These are phyloP conservation scores for Cunninghamia lanceolata DNA, from an alignment of 75 land plant species.

Conservation along the genomic window DNA sequence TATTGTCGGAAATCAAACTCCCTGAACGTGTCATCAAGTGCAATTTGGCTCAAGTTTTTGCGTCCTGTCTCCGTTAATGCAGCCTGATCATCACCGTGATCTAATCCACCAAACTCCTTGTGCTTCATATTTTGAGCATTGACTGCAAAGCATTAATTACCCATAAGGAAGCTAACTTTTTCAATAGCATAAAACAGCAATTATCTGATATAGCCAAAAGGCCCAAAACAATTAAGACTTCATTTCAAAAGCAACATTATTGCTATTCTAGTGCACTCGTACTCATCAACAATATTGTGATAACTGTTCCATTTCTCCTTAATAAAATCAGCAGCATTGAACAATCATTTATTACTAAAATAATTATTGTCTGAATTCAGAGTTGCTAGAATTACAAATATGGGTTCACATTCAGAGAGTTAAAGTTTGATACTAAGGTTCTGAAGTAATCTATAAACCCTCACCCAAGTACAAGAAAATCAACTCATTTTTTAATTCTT, in stretches of 20 bases:
- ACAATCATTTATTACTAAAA: neutral
- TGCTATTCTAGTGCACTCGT: neutral
- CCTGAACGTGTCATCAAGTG: slow-evolving; percentile 77
- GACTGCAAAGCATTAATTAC: slow-evolving; percentile 50
- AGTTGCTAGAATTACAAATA: neutral
- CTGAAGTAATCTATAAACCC: neutral
- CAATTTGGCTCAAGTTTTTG: slow-evolving; percentile 70
- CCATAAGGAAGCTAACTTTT: slow-evolving; percentile 11
- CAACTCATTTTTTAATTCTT: neutral
- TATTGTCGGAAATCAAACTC: slow-evolving; percentile 97
- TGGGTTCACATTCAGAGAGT: neutral
- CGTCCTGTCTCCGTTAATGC: slow-evolving; percentile 68
- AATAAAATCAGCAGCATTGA: neutral
- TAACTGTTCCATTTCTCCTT: neutral
- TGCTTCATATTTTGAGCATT: slow-evolving; percentile 48
- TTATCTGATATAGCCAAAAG: neutral
- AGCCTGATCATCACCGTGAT: slow-evolving; percentile 89
- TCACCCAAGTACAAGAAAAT: neutral
- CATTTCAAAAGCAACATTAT: neutral
- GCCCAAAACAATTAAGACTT: neutral
- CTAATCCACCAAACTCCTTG: slow-evolving; percentile 78
- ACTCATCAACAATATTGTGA: neutral
- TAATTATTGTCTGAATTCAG: too few relatives aligned
- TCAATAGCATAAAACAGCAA: neutral
- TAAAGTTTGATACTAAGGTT: neutral